Conservation (phyloP, 257 asterid genomes). For the Jasminum sambac region DNA sequence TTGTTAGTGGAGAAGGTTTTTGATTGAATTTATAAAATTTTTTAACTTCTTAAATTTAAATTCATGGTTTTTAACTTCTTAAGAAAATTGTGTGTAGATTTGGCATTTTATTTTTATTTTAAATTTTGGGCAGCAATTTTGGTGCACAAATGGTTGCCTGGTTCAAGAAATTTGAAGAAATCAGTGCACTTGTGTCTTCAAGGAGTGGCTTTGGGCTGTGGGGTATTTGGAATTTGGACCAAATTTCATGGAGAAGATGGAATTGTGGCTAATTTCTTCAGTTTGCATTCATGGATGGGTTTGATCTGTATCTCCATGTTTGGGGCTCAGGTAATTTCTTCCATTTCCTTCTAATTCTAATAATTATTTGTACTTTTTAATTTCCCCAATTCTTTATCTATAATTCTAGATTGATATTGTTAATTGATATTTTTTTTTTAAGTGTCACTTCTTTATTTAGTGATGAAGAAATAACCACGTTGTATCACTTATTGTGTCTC, state of each 20-base stretch:
- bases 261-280: conserved; percentile 77
- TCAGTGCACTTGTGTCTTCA: conserved; percentile 78
- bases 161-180: conserved; percentile 81
- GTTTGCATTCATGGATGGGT: conserved; percentile 98
- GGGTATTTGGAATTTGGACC: conserved; percentile 87
- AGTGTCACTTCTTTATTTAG: too few species aligned
- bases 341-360: conserved; percentile 6
- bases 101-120: conserved; percentile 18
- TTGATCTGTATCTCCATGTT: conserved; percentile 60
- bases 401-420: too few species aligned
- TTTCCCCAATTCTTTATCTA: not conserved
- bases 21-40: not conserved
- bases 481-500: too few species aligned
- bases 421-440: too few species aligned
- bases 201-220: conserved; percentile 86
- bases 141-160: conserved; percentile 87
- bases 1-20: conserved; percentile 89
- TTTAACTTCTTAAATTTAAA: not conserved
- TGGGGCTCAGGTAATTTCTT: conserved; percentile 81
- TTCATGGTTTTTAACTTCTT: conserved; percentile 12
- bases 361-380: not conserved
- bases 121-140: conserved; percentile 85
- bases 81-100: not conserved
- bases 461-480: too few species aligned
- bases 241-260: conserved; percentile 78